Evolutionary conservation across 1,284 basidiomycete genomes (phyloP).

Genomic region (Chiua sp.): DNA sequence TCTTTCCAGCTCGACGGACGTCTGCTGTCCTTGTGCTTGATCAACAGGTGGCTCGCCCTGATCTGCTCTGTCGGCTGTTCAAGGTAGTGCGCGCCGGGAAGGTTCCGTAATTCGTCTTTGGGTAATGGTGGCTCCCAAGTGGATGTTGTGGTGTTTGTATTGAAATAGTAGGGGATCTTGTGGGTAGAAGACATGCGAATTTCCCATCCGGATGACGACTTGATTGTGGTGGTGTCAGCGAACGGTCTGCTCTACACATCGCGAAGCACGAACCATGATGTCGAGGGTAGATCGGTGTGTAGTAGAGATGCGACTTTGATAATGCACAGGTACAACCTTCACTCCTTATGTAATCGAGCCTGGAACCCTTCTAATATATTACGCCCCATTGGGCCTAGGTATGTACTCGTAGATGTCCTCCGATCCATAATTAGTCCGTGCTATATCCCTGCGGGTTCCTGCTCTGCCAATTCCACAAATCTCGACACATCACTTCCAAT

Average conservation of each 20-base stretch:
- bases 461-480: conserved; percentile 94
- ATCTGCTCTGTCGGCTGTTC: conserved; percentile 68
- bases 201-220: conserved; percentile 63
- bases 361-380: conserved; percentile 3
- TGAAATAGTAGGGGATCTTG: conserved; percentile 90
- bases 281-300: conserved; percentile 12
- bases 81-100: conserved; percentile 69
- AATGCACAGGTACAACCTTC: background rate
- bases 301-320: conserved; percentile 8
- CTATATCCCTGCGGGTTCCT: conserved; percentile 82
- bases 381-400: conserved; percentile 23
- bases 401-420: conserved; percentile 10
- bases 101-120: conserved; percentile 60
- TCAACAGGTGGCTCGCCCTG: conserved; percentile 92
- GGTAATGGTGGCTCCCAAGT: conserved; percentile 87
- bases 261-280: conserved; percentile 27
- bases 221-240: conserved; percentile 13
- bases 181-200: conserved; percentile 84
- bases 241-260: background rate
- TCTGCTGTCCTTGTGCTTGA: conserved; percentile 91
- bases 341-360: conserved; percentile 25
- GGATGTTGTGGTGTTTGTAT: conserved; percentile 72
- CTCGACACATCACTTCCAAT: conserved; percentile 90
- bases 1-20: conserved; percentile 93
- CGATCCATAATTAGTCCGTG: conserved; percentile 9